Conservation (phyloP, 768 basidiomycete genomes). For the Leucosporidium creatinivorum region DNA sequence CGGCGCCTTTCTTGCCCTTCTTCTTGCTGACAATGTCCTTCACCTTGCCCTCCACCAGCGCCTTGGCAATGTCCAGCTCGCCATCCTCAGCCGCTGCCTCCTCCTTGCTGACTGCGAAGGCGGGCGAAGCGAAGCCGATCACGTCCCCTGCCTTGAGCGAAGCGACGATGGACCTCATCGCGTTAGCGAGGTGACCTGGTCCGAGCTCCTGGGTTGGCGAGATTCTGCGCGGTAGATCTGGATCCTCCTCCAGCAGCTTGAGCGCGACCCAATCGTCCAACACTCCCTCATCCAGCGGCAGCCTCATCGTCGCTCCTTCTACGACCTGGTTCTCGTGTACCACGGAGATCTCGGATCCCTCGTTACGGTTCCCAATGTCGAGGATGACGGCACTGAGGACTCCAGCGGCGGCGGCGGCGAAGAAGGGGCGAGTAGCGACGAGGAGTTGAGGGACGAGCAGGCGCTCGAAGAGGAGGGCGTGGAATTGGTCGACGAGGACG, state of each 20-base stretch:
- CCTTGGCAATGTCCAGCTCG: slow-evolving; percentile 79
- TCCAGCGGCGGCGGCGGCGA: slow-evolving; percentile 72
- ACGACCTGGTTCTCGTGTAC: slow-evolving; percentile 66
- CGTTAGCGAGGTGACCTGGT: slow-evolving; percentile 57
- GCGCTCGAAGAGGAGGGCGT: slow-evolving; percentile 82
- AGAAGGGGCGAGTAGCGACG: slow-evolving; percentile 72
- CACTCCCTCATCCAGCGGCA: slow-evolving; percentile 60
- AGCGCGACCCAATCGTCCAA: slow-evolving; percentile 71
- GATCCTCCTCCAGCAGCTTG: slow-evolving; percentile 58
- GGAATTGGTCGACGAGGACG: slow-evolving; percentile 61
- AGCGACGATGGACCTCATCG: slow-evolving; percentile 39
- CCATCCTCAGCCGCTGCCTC: slow-evolving; percentile 64
- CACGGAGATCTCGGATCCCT: slow-evolving; percentile 67
- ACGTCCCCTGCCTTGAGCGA: slow-evolving; percentile 30
- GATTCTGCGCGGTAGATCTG: slow-evolving; percentile 52
- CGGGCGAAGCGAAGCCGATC: slow-evolving; percentile 42
- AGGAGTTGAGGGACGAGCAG: slow-evolving; percentile 80
- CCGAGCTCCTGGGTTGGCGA: slow-evolving; percentile 50
- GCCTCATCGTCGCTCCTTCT: slow-evolving; percentile 51
- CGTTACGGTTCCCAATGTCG: slow-evolving; percentile 59
- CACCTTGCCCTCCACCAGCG: slow-evolving; percentile 83
- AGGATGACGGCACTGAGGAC: slow-evolving; percentile 66
- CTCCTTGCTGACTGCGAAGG: slow-evolving; percentile 34
- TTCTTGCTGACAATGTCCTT: slow-evolving; percentile 63
- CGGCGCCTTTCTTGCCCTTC: slow-evolving; percentile 38